phyloP scores from a whole-genome alignment of 73 alveolate species.

The Paramecium tetraurelia region DNA sequence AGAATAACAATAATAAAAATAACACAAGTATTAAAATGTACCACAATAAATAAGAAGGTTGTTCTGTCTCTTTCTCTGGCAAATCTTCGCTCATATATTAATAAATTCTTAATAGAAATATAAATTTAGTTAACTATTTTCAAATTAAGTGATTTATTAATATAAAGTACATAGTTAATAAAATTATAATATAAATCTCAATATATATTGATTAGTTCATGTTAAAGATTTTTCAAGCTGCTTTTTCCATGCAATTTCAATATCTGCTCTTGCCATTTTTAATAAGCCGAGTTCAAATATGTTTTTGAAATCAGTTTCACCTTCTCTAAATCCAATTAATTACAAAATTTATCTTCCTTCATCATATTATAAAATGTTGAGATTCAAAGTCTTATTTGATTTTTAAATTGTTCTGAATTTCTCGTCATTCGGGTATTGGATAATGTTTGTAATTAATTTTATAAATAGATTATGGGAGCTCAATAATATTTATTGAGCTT shows the following conservation, averaged over 20 bases:
- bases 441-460: slow-evolving; percentile 1
- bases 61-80: not conserved
- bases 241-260: slow-evolving; percentile 21
- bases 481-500: not conserved
- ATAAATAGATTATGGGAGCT: not conserved
- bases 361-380: not conserved
- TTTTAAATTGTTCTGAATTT: not conserved
- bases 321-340: slow-evolving; percentile 24
- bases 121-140: too few relatives aligned
- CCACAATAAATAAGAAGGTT: not conserved
- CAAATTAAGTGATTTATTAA: not conserved
- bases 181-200: not conserved
- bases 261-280: slow-evolving; percentile 7
- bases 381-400: not conserved
- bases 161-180: too few relatives aligned
- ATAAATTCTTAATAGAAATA: too few relatives aligned
- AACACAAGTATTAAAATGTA: not conserved
- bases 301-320: not conserved
- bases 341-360: slow-evolving; percentile 11
- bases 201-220: not conserved
- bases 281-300: not conserved
- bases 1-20: too few relatives aligned
- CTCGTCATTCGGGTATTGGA: not conserved
- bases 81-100: not conserved
- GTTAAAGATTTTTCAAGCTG: not conserved